Conservation (phyloP, 2,329 filamentous ascomycete genomes). For the Dryadomyces quercus-mongolicae region DNA sequence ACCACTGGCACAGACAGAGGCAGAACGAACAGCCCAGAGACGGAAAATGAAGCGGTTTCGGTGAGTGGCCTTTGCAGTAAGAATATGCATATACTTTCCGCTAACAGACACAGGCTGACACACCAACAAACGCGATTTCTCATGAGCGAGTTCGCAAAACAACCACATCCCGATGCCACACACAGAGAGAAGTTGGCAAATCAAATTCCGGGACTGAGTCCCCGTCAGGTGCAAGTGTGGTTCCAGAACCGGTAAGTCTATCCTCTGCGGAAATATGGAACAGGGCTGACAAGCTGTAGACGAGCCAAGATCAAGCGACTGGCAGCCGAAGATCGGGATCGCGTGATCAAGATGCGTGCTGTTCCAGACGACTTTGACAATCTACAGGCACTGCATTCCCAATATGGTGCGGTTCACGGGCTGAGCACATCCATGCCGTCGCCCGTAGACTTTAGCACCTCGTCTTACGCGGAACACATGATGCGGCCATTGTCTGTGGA, state of each 20-base stretch:
- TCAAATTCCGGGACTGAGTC: constrained; percentile 84
- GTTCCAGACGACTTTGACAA: constrained; percentile 62
- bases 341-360: constrained; percentile 61
- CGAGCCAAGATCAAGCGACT: constrained; percentile 62
- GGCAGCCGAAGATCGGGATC: constrained; percentile 56
- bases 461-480: constrained; percentile 46
- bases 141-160: constrained; percentile 93
- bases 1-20: constrained; percentile 35
- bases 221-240: constrained; percentile 93
- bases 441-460: constrained; percentile 33
- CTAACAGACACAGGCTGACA: constrained; percentile 52
- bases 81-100: not conserved
- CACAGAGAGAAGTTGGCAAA: constrained; percentile 77
- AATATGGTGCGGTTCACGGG: constrained; percentile 49
- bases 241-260: constrained; percentile 78
- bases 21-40: constrained; percentile 43
- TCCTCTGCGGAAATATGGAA: not conserved
- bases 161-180: constrained; percentile 85
- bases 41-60: constrained; percentile 71
- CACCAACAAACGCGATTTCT: constrained; percentile 96
- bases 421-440: constrained; percentile 35
- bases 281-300: constrained; percentile 22
- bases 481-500: constrained; percentile 59
- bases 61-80: constrained; percentile 27
- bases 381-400: constrained; percentile 54